These are phyloP conservation scores for Aspergillus awamori DNA, from an alignment of 2,329 filamentous ascomycete species.

Conservation along the genomic window DNA sequence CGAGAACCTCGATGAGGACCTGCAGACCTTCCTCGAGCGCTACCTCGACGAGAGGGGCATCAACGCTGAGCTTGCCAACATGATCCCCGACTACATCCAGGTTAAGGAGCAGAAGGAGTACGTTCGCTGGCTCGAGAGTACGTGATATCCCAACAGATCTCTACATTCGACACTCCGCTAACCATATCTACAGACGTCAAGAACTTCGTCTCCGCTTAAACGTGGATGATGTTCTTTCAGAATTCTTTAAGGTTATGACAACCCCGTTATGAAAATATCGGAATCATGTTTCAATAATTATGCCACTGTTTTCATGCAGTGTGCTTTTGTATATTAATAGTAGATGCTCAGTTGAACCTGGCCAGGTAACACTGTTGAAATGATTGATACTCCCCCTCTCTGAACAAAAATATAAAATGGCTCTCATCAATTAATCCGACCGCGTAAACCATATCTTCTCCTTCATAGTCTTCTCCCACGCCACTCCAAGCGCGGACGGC, in stretches of 20 bases:
- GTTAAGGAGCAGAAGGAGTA: constrained; percentile 99
- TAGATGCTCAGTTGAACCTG: constrained; percentile 3
- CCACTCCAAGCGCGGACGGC: not conserved
- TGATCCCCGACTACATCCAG: constrained; percentile 95
- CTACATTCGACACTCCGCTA: constrained; percentile 11
- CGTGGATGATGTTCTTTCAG: not conserved
- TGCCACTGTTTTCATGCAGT: not conserved
- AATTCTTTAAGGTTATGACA: not conserved
- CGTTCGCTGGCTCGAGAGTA: constrained; percentile 78
- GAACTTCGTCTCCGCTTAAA: constrained; percentile 74
- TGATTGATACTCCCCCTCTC: not conserved
- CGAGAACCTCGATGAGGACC: constrained; percentile 90
- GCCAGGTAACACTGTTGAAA: not conserved
- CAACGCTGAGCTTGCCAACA: constrained; percentile 81
- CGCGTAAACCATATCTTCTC: not conserved
- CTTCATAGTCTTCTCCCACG: not conserved
- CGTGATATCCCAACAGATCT: constrained; percentile 29
- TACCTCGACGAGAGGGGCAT: constrained; percentile 95
- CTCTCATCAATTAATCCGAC: not conserved
- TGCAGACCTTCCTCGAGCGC: constrained; percentile 87
- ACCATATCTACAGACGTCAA: constrained; percentile 65
- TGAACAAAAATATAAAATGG: not conserved
- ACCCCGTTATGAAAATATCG: not conserved
- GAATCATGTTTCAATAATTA: constrained; percentile 4
- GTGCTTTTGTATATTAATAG: constrained; percentile 2